A percentile compares a stretch with the other conserved stretches of the same genome.
phyloP scores from a whole-genome alignment of 73 alveolate genomes.

The Paramecium primaurelia region DNA sequence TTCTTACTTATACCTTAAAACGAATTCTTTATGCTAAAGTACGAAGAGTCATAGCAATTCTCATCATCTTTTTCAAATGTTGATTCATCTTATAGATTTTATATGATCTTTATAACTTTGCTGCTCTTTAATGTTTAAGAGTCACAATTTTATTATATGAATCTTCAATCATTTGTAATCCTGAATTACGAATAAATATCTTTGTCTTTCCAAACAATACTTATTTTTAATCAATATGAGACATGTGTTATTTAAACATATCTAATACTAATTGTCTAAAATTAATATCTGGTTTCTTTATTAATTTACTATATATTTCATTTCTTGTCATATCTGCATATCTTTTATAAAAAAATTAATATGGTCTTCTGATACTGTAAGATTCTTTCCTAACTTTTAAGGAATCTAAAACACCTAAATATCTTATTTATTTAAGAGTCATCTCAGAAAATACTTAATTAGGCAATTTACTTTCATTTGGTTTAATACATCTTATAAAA shows the following conservation, averaged over 20 bases:
- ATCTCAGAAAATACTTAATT: constrained; percentile 65
- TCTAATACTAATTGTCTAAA: background rate
- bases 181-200: background rate
- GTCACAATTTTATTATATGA: background rate
- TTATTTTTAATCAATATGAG: background rate
- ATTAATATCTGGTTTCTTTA: constrained; percentile 7
- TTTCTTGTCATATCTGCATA: constrained; percentile 72
- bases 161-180: background rate
- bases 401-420: constrained; percentile 97
- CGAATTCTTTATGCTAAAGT: background rate
- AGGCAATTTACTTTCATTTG: constrained; percentile 85
- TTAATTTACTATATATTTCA: background rate
- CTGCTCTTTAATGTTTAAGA: background rate
- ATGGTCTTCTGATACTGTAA: constrained; percentile 84
- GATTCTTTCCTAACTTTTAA: constrained; percentile 91
- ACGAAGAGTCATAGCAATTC: background rate
- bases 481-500: constrained; percentile 94
- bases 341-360: constrained; percentile 84
- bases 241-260: background rate
- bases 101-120: background rate
- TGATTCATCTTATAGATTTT: constrained; percentile 11
- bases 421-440: constrained; percentile 90
- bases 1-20: background rate
- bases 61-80: background rate
- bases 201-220: constrained; percentile 5